These are phyloP conservation scores for Zelonia costaricensis DNA, from an alignment of 208 protist genomes.

Conservation along the genomic window DNA sequence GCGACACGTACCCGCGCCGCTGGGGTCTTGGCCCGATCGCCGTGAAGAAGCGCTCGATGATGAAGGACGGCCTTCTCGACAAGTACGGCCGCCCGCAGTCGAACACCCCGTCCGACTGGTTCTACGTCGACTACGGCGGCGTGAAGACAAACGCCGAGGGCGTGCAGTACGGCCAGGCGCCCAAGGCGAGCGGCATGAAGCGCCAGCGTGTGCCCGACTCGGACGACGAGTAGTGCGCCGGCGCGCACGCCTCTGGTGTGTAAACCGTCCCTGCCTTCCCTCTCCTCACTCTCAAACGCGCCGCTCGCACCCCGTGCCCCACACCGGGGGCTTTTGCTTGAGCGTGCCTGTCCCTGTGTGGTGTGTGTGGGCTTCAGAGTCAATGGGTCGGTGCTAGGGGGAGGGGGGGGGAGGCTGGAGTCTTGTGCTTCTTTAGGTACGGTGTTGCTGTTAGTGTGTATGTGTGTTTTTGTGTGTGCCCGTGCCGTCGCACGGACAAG, in stretches of 20 bases:
- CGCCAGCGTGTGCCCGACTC: slow-evolving; percentile 49
- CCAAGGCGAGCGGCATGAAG: slow-evolving; percentile 47
- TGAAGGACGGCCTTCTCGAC: slow-evolving; percentile 97
- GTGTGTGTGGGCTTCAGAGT: too few species aligned
- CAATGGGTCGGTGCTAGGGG: too few species aligned
- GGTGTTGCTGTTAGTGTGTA: too few species aligned
- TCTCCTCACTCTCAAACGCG: background rate
- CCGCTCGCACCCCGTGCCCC: too few species aligned
- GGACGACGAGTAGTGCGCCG: slow-evolving; percentile 57
- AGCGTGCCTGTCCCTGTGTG: too few species aligned
- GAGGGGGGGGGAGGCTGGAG: too few species aligned
- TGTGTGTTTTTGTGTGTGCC: too few species aligned
- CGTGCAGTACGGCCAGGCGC: slow-evolving; percentile 73
- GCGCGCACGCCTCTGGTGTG: too few species aligned
- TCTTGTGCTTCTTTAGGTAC: too few species aligned
- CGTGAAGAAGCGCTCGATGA: slow-evolving; percentile 97
- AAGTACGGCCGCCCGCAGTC: slow-evolving; percentile 98
- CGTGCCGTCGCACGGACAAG: too few species aligned
- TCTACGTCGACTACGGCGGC: slow-evolving; percentile 94
- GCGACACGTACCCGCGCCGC: slow-evolving; percentile 98
- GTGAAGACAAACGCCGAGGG: slow-evolving; percentile 87
- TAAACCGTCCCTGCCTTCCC: background rate
- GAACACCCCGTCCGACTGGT: slow-evolving; percentile 97
- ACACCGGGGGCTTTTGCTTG: too few species aligned
- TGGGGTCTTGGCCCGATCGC: slow-evolving; percentile 98